Evolutionary conservation across 148 eudicot species (phyloP), one percentile per base, ranked within the genome.

Genomic region (Limonium bicolor): DNA sequence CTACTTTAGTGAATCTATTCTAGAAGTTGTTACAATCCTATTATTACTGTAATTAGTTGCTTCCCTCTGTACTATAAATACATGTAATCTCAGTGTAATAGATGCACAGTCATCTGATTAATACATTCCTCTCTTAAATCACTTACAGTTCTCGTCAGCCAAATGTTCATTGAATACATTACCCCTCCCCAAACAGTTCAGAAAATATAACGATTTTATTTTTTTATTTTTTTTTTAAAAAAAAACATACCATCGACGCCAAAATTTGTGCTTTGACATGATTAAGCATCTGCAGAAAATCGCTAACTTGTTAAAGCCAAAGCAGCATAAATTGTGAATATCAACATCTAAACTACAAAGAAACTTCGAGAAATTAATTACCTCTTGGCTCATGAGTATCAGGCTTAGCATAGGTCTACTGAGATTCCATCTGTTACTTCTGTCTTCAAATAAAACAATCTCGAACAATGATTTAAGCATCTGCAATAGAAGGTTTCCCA

Each of bases 401-500:
- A 84, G 71, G 62, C 97, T 83, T 63, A 88, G 60, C 74, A 88
- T 80, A 47, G 94, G 77, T 53, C 73, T 74, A 67, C 82, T 75
- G 44, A 88, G 73, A 59, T 68, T 73, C 97, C 86, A 88, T 3
- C 66, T 69, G 54, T 57, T 74, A 69, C 68, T 53, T 36, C 58
- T 47, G 54, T 80, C 86, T 57, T 83, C 92, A 59, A 72, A 77
- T 58, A 88, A 61, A 62, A 74, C 63, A 47, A 80, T 80, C 83
- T 88, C 94, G 39, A 88, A 80, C 10, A 88, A 68, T n/a, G 86
- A 66, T 59, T 70, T 80, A 57, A 88, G 55, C 45, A 83, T 72
- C 97, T 74, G 74, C 38, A 51, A 27, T 50, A n/a, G n/a, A n/a
- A n/a, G n/a, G n/a, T n/a, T n/a, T n/a, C n/a, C n/a, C n/a, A n/a